Base-by-base conservation (phyloP, 441 rosid genomes). In the Pelargonium fulgidum region DNA sequence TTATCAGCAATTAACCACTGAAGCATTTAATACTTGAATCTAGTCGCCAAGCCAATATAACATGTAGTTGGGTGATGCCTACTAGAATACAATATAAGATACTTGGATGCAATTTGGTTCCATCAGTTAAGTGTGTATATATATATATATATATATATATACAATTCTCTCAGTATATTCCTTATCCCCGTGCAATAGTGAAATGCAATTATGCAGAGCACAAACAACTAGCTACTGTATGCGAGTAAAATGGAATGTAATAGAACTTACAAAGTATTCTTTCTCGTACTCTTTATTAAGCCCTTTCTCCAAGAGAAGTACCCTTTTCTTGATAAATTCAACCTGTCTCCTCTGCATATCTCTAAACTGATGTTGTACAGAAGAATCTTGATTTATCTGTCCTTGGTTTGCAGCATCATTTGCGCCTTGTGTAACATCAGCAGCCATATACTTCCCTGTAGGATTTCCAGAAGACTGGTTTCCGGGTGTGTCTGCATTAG, bases 341-440 rank as follows among this genome's bases (percentile, higher is more conserved):
- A 90, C 98, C 70, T 86, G 95, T 66, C 96, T 81, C 72, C 96
- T 83, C 81, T 95, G 99, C 92, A 87, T 87, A 77, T 92, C 99
- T 80, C 99, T 82, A 74, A 83, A 92, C 66, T 86, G 93, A 72
- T 86, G 78, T 62, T 88, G 68, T 16, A 82, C 65, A 10, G 87
- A 67, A 63, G 92, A 75, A 69, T 89, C 92, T 67, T 75, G 89
- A 68, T 76, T 84, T 20, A 67, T 7, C 73, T 77, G 86, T 63
- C 77, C 74, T 54, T 78, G 90, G 75, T 73, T 82, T 48, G 75
- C 65, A 70, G 77, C 72, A 72, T 82, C 42, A 39, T 9, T 66
- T 50, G 72, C 77, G 67, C 88, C 93, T 73, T 80, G 91, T 33
- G 72, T 69, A 22, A 39, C 85, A 64, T 83, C 87, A 73, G 81